Base-by-base conservation (phyloP, 306 rosid genomes). In the Rosa multiflora region DNA sequence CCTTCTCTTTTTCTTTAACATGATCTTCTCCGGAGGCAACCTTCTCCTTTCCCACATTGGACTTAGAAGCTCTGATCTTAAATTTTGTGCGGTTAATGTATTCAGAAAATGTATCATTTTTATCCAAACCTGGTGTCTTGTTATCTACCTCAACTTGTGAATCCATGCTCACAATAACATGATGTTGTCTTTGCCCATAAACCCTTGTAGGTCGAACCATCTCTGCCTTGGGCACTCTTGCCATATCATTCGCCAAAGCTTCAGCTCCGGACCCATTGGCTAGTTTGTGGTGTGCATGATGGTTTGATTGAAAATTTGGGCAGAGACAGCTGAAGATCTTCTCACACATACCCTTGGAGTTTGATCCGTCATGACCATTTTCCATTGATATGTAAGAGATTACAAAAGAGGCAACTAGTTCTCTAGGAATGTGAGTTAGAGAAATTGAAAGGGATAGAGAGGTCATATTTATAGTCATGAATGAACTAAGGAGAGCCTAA, bases 91-190 rank as follows among this genome's bases (percentile, higher is more conserved):
- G 67, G 44, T 62, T 29, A 21, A 78, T 83, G 77, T 67, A 83
- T 2, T 83, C 83, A 21, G 86, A 78, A 70, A 83, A 78, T 67
- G 79, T 76, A 56, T 59, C 64, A 44, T 13, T 61, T 49, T 53
- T n/a, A 70, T 70, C 67, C 23, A 51, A 55, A 35, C 56, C 64
- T n/a, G 80, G 47, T 67, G 26, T 46, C 37, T 49, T 55, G 40
- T 8, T 13, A 46, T 47, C 75, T 13, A 0, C 17, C 58, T 15
- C 51, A 21, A 4, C 59, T 71, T 47, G 59, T 26, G 40, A 47
- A 10, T 63, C 71, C 37, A 32, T 18, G 32, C 39, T 47, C 79
- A 67, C 10, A 67, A 43, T 18, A 17, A n/a, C 48, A 40, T 15
- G 46, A 35, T 40, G 49, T 40, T 67, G 72, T 67, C 49, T 67